Conservation (phyloP, 805 yeast genomes). For the Kuraishia borneana region DNA sequence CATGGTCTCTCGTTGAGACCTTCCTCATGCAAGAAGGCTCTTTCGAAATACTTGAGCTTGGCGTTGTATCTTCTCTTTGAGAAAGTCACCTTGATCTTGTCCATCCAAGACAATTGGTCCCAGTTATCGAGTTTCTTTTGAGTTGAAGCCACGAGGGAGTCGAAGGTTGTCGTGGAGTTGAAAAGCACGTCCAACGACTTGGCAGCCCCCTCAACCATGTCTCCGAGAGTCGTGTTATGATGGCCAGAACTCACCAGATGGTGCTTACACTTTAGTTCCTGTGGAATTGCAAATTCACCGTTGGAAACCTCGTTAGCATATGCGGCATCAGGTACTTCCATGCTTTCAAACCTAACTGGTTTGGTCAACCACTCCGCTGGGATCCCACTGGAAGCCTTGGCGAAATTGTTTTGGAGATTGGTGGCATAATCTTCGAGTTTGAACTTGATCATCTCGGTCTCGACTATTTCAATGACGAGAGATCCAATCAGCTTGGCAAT, state of each 20-base stretch:
- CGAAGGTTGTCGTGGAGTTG: constrained; percentile 6
- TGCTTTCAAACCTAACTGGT: constrained; percentile 4
- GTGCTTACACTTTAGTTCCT: not conserved
- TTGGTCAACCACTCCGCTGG: constrained; percentile 27
- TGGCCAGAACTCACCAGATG: constrained; percentile 5
- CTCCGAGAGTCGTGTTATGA: constrained; percentile 13
- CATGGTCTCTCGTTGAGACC: constrained; percentile 42
- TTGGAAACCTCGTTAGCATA: not conserved
- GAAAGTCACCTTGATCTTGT: constrained; percentile 15
- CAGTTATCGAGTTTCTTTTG: constrained; percentile 11
- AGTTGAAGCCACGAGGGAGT: constrained; percentile 6
- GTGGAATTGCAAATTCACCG: constrained; percentile 1
- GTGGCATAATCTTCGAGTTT: constrained; percentile 27
- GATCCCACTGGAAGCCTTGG: constrained; percentile 20
- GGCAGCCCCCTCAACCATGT: constrained; percentile 10
- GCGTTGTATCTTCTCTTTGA: constrained; percentile 21
- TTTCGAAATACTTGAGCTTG: constrained; percentile 30
- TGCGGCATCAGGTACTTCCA: not conserved
- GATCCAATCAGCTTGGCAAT: constrained; percentile 43
- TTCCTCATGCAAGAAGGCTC: constrained; percentile 29
- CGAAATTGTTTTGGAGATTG: constrained; percentile 24
- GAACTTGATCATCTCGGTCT: constrained; percentile 32
- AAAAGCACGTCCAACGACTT: constrained; percentile 6
- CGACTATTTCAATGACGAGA: constrained; percentile 34
- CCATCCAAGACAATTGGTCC: constrained; percentile 13